phyloP scores from a whole-genome alignment of 768 basidiomycete genomes.

The Mycena albidolilacea region DNA sequence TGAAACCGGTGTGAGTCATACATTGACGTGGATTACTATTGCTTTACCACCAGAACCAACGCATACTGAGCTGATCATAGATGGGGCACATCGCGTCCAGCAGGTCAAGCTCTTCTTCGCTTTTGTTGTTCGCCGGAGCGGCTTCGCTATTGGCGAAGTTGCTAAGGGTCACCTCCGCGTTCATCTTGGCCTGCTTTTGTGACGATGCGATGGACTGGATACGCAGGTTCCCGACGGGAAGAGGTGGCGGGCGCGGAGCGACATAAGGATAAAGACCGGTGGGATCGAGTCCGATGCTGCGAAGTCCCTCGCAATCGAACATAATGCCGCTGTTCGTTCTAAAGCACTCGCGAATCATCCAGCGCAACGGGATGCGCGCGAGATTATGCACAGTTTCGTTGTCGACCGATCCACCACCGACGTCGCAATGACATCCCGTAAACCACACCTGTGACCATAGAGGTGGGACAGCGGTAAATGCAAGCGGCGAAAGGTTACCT shows the following conservation, averaged over 20 bases:
- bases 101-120: constrained; percentile 66
- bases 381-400: constrained; percentile 54
- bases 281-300: constrained; percentile 53
- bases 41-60: constrained; percentile 61
- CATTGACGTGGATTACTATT: background rate
- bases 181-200: constrained; percentile 19
- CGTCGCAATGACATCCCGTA: constrained; percentile 53
- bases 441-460: constrained; percentile 26
- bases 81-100: constrained; percentile 60
- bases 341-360: constrained; percentile 70
- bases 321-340: constrained; percentile 57
- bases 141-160: constrained; percentile 30
- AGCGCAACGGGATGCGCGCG: constrained; percentile 70
- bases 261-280: constrained; percentile 55
- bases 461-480: constrained; percentile 55
- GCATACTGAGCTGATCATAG: constrained; percentile 65
- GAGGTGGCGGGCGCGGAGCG: constrained; percentile 57
- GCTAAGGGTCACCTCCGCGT: constrained; percentile 10
- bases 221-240: constrained; percentile 43
- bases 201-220: constrained; percentile 47
- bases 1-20: background rate
- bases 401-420: constrained; percentile 51
- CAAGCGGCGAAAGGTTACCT: constrained; percentile 44
- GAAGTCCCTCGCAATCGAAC: constrained; percentile 54
- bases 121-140: constrained; percentile 32